Evolutionary conservation across 2,329 filamentous ascomycete genomes (phyloP).

Genomic region (Sclerotinia nivalis): DNA sequence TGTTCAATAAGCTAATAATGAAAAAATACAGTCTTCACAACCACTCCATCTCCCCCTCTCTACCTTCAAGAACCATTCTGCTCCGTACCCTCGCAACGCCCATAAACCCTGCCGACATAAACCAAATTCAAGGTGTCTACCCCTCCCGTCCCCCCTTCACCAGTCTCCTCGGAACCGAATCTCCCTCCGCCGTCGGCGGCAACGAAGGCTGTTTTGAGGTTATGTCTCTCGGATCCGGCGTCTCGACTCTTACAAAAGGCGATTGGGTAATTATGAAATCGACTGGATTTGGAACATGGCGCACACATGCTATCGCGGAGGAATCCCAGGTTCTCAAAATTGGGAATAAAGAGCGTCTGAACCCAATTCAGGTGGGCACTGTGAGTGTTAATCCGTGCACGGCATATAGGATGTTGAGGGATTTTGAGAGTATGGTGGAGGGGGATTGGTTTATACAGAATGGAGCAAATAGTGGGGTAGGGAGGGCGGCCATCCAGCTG

Average conservation of each 20-base stretch:
- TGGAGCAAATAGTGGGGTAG: constrained; percentile 91
- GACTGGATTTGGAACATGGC: constrained; percentile 88
- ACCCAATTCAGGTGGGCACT: constrained; percentile 77
- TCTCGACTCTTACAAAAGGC: constrained; percentile 59
- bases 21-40: constrained; percentile 59
- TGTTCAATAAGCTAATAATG: constrained; percentile 23
- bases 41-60: constrained; percentile 74
- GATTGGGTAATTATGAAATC: constrained; percentile 92
- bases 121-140: constrained; percentile 96
- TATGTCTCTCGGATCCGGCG: constrained; percentile 61
- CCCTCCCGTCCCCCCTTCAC: constrained; percentile 80
- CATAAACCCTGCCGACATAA: constrained; percentile 97
- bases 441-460: constrained; percentile 98
- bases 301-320: constrained; percentile 78
- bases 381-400: constrained; percentile 92
- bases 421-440: constrained; percentile 66
- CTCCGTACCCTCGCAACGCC: constrained; percentile 86
- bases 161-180: constrained; percentile 70
- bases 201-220: constrained; percentile 96
- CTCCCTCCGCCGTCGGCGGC: constrained; percentile 76
- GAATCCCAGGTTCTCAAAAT: constrained; percentile 66
- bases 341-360: constrained; percentile 68
- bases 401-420: constrained; percentile 87
- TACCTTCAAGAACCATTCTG: constrained; percentile 67
- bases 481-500: constrained; percentile 86